A percentile compares a stretch with the other conserved stretches of the same genome.
These are phyloP conservation scores for Calcarisporium arbuscula DNA, from an alignment of 2,329 filamentous ascomycete species.

Conservation along the genomic window DNA sequence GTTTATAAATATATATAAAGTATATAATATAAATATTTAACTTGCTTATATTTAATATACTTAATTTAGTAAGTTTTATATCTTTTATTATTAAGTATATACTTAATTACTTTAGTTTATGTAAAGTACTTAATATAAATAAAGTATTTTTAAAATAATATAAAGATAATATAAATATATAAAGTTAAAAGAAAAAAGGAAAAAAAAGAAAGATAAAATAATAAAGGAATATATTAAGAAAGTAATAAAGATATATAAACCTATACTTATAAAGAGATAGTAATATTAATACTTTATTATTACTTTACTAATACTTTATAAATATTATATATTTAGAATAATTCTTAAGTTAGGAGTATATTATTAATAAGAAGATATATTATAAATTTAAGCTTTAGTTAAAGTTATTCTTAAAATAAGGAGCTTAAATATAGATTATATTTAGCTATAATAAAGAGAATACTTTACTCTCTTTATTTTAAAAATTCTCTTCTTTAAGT, in stretches of 20 bases:
- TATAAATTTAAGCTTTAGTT: neutral
- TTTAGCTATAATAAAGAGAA: neutral
- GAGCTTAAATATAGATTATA: neutral
- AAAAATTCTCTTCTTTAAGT: neutral
- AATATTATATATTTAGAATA: neutral
- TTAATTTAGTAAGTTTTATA: neutral
- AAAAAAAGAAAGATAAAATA: conserved; percentile 1
- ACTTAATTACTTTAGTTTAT: neutral
- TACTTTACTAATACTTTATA: neutral
- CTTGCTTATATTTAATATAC: neutral
- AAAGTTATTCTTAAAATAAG: neutral
- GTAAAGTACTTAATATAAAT: neutral
- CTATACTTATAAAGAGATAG: too few species aligned
- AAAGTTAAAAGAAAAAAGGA: neutral
- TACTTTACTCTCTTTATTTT: neutral
- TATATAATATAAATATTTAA: neutral
- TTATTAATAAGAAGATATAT: neutral
- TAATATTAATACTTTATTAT: neutral
- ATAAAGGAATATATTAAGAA: neutral
- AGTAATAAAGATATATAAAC: neutral
- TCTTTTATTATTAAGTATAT: too few species aligned
- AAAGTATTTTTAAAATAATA: neutral
- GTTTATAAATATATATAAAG: neutral
- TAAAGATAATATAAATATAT: neutral
- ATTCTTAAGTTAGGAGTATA: neutral